phyloP scores from a whole-genome alignment of 2,329 filamentous ascomycete species.

The Seiridium cupressi region DNA sequence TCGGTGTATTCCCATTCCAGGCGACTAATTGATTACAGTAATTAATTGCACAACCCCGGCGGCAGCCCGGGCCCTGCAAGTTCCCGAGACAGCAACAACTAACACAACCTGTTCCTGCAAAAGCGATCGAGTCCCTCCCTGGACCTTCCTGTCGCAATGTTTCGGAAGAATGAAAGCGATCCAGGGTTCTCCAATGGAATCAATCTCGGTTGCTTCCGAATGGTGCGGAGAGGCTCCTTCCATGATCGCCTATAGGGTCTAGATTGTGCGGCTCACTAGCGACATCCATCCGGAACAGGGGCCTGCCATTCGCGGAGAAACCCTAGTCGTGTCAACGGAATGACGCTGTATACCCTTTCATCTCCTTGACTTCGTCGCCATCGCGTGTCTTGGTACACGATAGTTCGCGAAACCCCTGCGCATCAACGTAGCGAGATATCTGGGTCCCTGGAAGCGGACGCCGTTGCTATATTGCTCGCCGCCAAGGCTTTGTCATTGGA shows the following conservation, averaged over 20 bases:
- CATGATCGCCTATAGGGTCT: conserved; percentile 6
- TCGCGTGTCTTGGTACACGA: background rate
- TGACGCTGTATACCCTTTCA: background rate
- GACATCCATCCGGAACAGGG: conserved; percentile 1
- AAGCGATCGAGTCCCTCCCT: background rate
- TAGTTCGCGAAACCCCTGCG: background rate
- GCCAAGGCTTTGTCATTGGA: background rate
- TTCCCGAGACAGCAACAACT: background rate
- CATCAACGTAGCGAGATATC: background rate
- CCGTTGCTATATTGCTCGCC: background rate
- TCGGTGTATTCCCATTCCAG: too few relatives aligned
- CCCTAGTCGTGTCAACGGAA: background rate
- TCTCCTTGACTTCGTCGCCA: background rate
- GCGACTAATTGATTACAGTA: too few relatives aligned
- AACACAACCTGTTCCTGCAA: background rate
- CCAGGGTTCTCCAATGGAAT: background rate
- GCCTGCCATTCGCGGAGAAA: conserved; percentile 11
- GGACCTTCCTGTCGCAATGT: background rate
- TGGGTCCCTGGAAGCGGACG: background rate
- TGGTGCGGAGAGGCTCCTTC: conserved; percentile 2
- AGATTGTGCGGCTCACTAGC: conserved; percentile 2
- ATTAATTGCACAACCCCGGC: too few relatives aligned
- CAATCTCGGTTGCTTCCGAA: conserved; percentile 5
- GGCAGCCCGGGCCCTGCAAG: too few relatives aligned
- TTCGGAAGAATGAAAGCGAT: background rate